Evolutionary conservation across 2,329 filamentous ascomycete genomes (phyloP).

Genomic region (Calonectria fujianensis): DNA sequence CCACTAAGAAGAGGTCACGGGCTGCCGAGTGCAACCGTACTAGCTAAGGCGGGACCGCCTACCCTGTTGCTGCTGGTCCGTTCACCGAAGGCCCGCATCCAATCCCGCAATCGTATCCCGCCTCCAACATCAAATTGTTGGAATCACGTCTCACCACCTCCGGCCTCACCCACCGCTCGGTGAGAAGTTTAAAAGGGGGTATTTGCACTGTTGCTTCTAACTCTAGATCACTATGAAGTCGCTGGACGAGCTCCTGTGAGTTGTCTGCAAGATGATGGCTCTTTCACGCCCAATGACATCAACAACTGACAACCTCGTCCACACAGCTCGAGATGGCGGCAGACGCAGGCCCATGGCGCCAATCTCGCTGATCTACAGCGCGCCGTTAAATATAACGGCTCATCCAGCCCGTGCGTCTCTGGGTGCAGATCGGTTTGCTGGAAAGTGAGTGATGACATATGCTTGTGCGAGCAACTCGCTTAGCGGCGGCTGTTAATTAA

Average conservation of each 20-base stretch:
- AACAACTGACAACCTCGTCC: slow-evolving; percentile 51
- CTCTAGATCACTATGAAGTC: slow-evolving; percentile 58
- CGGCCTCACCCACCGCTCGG: slow-evolving; percentile 29
- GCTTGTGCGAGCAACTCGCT: neutral
- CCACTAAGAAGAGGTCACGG: slow-evolving; percentile 22
- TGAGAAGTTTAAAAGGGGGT: slow-evolving; percentile 16
- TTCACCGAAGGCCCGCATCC: slow-evolving; percentile 21
- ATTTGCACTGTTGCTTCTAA: slow-evolving; percentile 14
- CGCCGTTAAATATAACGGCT: slow-evolving; percentile 77
- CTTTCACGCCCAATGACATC: slow-evolving; percentile 31
- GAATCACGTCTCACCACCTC: slow-evolving; percentile 24
- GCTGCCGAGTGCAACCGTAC: slow-evolving; percentile 14
- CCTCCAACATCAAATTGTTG: slow-evolving; percentile 26
- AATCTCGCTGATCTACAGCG: slow-evolving; percentile 77
- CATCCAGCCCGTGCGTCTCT: slow-evolving; percentile 78
- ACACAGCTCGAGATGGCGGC: slow-evolving; percentile 79
- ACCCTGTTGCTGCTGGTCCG: slow-evolving; percentile 23
- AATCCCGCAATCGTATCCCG: slow-evolving; percentile 26
- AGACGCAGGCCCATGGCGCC: slow-evolving; percentile 74
- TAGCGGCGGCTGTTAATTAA: slow-evolving; percentile 15
- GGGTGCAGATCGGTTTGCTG: slow-evolving; percentile 92
- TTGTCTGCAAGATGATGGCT: slow-evolving; percentile 35
- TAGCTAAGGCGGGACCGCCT: slow-evolving; percentile 4
- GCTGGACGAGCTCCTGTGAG: slow-evolving; percentile 63
- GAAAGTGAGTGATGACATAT: slow-evolving; percentile 78